Conservation (phyloP, 345 rosid species). For the Aurinia saxatilis region DNA sequence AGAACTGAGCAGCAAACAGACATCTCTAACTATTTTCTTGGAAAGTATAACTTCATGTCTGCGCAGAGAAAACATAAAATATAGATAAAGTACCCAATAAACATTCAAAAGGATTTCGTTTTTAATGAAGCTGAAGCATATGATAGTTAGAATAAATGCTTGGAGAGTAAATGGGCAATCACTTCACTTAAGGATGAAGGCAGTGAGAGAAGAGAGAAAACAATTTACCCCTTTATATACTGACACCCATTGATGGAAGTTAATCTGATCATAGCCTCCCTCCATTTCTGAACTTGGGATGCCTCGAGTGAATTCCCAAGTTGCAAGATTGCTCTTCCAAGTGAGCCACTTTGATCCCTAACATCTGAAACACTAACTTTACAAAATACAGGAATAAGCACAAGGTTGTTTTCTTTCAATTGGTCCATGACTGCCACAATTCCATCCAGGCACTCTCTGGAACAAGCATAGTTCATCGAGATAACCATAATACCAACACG, state of each 20-base stretch:
- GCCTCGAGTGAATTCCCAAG: not conserved
- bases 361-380: not conserved
- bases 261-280: not conserved
- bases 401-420: not conserved
- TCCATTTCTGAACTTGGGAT: constrained; percentile 5
- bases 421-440: not conserved
- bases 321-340: not conserved
- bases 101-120: no score
- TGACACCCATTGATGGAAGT: not conserved
- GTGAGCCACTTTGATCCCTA: not conserved
- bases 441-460: not conserved
- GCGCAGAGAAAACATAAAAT: no score
- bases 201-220: no score
- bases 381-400: not conserved
- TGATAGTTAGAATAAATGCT: no score
- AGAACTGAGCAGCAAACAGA: no score
- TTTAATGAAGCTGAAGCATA: no score
- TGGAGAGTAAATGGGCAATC: no score
- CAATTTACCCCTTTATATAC: not conserved
- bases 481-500: not conserved
- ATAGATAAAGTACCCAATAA: no score
- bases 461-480: not conserved
- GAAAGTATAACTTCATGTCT: no score
- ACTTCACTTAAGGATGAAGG: no score
- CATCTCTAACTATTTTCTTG: no score